Conservation (phyloP, 306 rosid genomes). For the Quercus agrifolia region DNA sequence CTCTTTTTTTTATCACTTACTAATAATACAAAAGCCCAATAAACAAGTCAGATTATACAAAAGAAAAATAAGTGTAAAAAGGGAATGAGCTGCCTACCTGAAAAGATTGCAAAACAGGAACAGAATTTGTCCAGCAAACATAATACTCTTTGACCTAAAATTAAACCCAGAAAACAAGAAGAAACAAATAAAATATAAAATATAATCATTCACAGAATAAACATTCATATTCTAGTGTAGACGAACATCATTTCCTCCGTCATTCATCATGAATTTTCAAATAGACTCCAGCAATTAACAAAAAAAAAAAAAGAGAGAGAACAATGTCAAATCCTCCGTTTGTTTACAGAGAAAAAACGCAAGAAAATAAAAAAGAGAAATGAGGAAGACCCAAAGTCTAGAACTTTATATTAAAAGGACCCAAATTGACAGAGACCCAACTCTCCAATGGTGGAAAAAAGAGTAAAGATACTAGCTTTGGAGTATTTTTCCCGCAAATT, state of each 20-base stretch:
- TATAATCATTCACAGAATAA: not conserved
- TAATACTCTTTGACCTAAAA: constrained; percentile 45
- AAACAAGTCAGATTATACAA: not conserved
- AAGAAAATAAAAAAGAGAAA: not conserved
- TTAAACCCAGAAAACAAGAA: not conserved
- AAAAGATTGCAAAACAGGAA: constrained; percentile 37
- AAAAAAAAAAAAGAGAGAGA: not conserved
- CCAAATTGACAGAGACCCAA: not conserved
- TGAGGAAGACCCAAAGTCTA: not conserved
- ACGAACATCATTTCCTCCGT: not conserved
- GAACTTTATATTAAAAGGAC: not conserved
- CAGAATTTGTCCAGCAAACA: constrained; percentile 38
- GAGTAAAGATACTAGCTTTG: not conserved
- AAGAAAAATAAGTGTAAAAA: constrained; percentile 9
- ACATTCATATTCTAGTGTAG: not conserved
- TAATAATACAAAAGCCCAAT: not conserved
- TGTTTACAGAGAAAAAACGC: not conserved
- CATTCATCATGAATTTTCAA: not conserved
- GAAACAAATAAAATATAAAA: not conserved
- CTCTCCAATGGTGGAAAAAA: not conserved
- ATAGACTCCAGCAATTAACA: not conserved
- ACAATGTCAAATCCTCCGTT: not conserved
- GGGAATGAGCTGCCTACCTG: constrained; percentile 35
- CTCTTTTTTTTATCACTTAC: not conserved
- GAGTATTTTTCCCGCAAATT: not conserved